Conservation (phyloP, 257 asterid species). For the Jasminum sambac region DNA sequence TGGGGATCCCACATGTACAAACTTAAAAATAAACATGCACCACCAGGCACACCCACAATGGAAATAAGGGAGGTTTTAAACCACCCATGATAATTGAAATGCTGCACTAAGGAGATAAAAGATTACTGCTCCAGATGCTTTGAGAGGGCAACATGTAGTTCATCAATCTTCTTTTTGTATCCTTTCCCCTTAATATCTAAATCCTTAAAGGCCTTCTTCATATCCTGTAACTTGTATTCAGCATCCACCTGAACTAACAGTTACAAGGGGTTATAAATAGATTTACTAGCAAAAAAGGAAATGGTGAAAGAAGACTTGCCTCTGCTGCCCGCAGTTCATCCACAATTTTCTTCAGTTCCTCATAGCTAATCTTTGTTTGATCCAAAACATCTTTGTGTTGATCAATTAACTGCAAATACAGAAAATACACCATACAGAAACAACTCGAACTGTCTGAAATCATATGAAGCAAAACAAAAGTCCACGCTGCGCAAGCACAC, state of each 20-base stretch:
- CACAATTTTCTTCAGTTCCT: conserved; percentile 71
- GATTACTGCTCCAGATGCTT: conserved; percentile 95
- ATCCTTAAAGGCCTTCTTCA: conserved; percentile 72
- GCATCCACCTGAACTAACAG: conserved; percentile 72
- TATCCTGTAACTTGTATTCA: conserved; percentile 90
- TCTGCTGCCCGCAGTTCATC: conserved; percentile 85
- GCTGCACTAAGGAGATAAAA: conserved; percentile 8
- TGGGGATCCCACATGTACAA: background rate
- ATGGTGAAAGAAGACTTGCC: conserved; percentile 40
- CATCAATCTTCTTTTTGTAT: conserved; percentile 76
- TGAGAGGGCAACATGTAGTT: conserved; percentile 61
- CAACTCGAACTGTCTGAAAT: background rate
- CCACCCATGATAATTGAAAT: conserved; percentile 15
- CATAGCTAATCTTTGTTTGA: conserved; percentile 74
- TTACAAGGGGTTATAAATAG: conserved; percentile 19
- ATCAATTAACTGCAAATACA: conserved; percentile 61
- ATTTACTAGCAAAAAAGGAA: conserved; percentile 11
- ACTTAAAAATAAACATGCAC: background rate
- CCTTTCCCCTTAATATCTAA: conserved; percentile 72
- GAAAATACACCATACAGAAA: background rate
- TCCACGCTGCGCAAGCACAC: conserved; percentile 4
- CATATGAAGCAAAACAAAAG: conserved; percentile 2
- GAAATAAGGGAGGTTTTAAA: background rate
- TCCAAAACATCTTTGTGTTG: conserved; percentile 67
- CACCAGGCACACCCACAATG: background rate